Conservation (phyloP, 2,329 filamentous ascomycete genomes). For the Xylariaceae sp. region DNA sequence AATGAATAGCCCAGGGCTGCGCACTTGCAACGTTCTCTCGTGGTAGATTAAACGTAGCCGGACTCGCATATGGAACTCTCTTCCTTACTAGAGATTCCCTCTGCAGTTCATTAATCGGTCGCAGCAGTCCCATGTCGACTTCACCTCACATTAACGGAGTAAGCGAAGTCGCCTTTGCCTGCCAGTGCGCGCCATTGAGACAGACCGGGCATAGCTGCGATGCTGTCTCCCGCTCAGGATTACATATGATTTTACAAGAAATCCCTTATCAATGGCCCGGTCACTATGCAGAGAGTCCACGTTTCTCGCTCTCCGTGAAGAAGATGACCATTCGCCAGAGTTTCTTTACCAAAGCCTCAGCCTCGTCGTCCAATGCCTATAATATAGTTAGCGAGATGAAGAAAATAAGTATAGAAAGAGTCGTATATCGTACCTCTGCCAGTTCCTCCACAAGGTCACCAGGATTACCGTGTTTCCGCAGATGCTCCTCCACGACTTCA, state of each 20-base stretch:
- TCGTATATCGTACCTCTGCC: constrained; percentile 61
- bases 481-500: constrained; percentile 83
- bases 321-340: constrained; percentile 98
- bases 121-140: background rate
- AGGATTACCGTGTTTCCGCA: constrained; percentile 71
- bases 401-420: background rate
- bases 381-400: constrained; percentile 30
- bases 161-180: background rate
- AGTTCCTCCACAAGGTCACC: constrained; percentile 78
- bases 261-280: background rate
- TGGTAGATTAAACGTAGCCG: too few relatives aligned
- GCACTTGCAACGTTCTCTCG: too few relatives aligned
- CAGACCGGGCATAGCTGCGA: background rate
- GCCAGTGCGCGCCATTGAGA: background rate
- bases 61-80: too few relatives aligned
- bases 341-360: constrained; percentile 90
- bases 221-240: background rate
- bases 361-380: constrained; percentile 87
- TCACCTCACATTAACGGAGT: background rate
- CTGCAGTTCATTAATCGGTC: background rate
- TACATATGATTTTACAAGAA: background rate
- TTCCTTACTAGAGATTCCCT: background rate
- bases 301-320: constrained; percentile 91
- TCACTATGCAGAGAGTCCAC: constrained; percentile 66
- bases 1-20: too few relatives aligned